Evolutionary conservation across 257 asterid genomes (phyloP).

Genomic region (Petunia secreta): DNA sequence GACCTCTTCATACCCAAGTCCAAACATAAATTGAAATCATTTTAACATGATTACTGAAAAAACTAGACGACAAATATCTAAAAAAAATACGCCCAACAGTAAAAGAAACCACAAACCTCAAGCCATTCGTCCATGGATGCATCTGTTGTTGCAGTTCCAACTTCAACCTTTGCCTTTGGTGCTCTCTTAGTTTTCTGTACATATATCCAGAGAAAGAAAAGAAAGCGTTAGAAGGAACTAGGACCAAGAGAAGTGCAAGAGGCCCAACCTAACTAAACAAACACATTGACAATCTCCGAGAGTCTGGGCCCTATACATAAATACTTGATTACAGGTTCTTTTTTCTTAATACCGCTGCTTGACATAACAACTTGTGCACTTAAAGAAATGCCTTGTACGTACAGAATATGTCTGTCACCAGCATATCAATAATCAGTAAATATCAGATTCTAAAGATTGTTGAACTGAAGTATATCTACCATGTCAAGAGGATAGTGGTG

Average conservation of each 20-base stretch:
- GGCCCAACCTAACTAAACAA: background rate
- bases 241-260: background rate
- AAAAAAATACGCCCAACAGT: background rate
- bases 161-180: constrained; percentile 79
- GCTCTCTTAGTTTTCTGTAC: constrained; percentile 88
- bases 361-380: background rate
- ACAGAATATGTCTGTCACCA: background rate
- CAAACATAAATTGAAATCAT: background rate
- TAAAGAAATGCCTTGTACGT: background rate
- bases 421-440: background rate
- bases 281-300: background rate
- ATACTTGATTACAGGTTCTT: background rate
- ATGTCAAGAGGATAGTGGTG: background rate
- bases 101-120: constrained; percentile 59
- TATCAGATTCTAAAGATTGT: background rate
- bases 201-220: background rate
- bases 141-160: constrained; percentile 91
- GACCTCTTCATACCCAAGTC: background rate
- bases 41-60: background rate
- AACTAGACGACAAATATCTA: background rate
- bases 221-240: background rate
- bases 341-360: background rate
- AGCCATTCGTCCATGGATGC: constrained; percentile 93
- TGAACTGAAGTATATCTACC: background rate
- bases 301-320: background rate